These are phyloP conservation scores for Russula earlei DNA, from an alignment of 768 basidiomycete species.

Conservation along the genomic window DNA sequence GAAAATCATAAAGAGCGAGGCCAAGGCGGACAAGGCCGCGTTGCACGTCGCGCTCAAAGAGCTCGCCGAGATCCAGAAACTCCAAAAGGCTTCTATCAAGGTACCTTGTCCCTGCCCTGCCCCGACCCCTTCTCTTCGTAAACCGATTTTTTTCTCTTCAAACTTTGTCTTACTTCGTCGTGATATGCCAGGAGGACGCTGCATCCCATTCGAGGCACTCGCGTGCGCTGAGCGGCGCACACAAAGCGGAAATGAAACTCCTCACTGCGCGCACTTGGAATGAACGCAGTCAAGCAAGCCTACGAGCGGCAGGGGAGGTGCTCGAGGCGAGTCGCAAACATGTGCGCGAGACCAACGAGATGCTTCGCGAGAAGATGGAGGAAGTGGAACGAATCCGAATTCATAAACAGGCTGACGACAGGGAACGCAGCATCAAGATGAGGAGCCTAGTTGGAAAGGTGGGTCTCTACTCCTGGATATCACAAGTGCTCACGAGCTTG, in stretches of 20 bases:
- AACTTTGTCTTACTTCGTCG: too few relatives aligned
- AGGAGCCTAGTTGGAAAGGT: conserved; percentile 11
- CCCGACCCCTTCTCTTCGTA: neutral
- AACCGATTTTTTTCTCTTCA: neutral
- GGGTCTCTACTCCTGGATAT: neutral
- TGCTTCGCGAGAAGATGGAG: conserved; percentile 59
- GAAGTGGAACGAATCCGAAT: conserved; percentile 61
- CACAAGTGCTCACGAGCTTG: neutral
- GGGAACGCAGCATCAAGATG: conserved; percentile 12
- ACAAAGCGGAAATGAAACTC: conserved; percentile 54
- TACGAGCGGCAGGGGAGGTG: conserved; percentile 37
- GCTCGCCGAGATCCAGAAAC: conserved; percentile 54
- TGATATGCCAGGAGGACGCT: conserved; percentile 39
- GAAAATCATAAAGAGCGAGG: conserved; percentile 64
- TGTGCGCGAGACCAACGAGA: conserved; percentile 48
- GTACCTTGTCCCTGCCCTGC: conserved; percentile 22
- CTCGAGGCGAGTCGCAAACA: conserved; percentile 44
- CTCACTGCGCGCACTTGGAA: conserved; percentile 40
- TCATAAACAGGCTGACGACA: conserved; percentile 59
- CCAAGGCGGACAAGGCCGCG: conserved; percentile 54
- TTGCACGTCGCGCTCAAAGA: conserved; percentile 53
- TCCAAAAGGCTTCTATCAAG: conserved; percentile 61
- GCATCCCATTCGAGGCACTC: conserved; percentile 45
- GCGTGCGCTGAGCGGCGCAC: conserved; percentile 45
- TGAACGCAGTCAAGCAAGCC: conserved; percentile 21